Base-by-base conservation (phyloP, 805 yeast species). In the Debaryomyces hansenii region DNA sequence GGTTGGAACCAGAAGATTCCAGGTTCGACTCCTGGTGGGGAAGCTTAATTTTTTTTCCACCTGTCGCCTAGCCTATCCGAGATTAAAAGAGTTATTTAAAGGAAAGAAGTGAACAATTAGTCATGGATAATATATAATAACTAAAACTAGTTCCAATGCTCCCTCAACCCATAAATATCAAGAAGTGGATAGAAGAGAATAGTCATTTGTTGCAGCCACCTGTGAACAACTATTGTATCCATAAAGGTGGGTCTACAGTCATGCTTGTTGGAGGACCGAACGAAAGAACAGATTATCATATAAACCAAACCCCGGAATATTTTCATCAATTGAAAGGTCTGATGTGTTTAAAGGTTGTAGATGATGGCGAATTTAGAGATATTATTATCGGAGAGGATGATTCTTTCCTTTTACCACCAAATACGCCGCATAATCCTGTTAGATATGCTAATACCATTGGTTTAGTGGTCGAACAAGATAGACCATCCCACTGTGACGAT, bases 231-330 rank as follows among this genome's bases (percentile, higher is more conserved):
- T 91, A 69, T 68, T 90, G 97, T 59, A 79, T 91, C 24, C 96
- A 91, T 65, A 75, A 90, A 40, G 96, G 95, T 4, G 97, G 97
- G 0, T 87, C 87, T 63, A 90, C 97, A 0, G 90, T 90, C 32
- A 91, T 91, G 97, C 83, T 90, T 42, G 96, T 91, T 1, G 97
- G 97, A 12, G 97, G 97, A 0, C 97, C 97, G 3, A 91, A 91
- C 63, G 96, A 85, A 58, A 75, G 97, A 47, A 90, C 96, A 0
- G 97, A 91, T 62, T 91, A 89, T 62, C 97, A 91, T 60, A 80
- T 91, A 41, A 91, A 91, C 60, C 95, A 89, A 57, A 91, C 97
- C 0, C 97, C 97, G 0, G 97, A 91, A 59, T 91, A 90, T 80
- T 91, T 91, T 64, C 83, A 85, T 67, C 92, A 87, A 75, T 80